phyloP scores from a whole-genome alignment of 371 early-diverging fungal species.

The Lichtheimia ramosa region DNA sequence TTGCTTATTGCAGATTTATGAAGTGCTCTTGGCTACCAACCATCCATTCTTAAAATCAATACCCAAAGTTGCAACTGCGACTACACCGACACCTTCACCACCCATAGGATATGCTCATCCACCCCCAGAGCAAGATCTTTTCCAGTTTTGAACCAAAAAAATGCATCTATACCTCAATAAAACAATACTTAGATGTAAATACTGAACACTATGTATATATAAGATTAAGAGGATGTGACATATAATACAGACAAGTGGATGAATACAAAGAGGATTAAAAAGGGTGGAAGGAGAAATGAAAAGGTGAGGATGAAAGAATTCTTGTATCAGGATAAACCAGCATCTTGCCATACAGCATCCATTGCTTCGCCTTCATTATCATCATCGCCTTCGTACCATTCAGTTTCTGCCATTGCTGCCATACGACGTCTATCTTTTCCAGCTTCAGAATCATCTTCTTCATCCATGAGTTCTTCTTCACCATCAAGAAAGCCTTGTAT shows the following conservation, averaged over 20 bases:
- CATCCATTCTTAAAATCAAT: conserved; percentile 30
- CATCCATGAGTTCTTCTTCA: conserved; percentile 57
- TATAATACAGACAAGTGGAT: no score
- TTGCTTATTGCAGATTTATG: conserved; percentile 32
- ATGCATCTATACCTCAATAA: neutral
- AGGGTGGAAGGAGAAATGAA: no score
- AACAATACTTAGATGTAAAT: neutral
- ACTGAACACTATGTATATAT: neutral
- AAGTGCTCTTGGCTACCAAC: conserved; percentile 14
- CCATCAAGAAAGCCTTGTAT: conserved; percentile 76
- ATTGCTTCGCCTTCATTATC: conserved; percentile 46
- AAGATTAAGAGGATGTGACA: no score
- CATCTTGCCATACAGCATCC: conserved; percentile 27
- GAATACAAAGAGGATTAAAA: no score
- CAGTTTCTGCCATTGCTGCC: conserved; percentile 30
- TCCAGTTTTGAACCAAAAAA: conserved; percentile 5
- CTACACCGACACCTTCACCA: conserved; percentile 2
- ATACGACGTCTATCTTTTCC: conserved; percentile 48
- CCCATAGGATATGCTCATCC: neutral
- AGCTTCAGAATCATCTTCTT: conserved; percentile 51
- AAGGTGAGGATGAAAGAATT: no score
- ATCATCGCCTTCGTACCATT: conserved; percentile 48
- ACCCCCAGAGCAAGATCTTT: neutral
- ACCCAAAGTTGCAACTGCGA: neutral
- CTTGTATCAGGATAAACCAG: no score